A percentile compares a stretch with the other conserved stretches of the same genome.
These are phyloP conservation scores for Sanghuangporus baumii DNA, from an alignment of 1,284 basidiomycete species.

Conservation along the genomic window DNA sequence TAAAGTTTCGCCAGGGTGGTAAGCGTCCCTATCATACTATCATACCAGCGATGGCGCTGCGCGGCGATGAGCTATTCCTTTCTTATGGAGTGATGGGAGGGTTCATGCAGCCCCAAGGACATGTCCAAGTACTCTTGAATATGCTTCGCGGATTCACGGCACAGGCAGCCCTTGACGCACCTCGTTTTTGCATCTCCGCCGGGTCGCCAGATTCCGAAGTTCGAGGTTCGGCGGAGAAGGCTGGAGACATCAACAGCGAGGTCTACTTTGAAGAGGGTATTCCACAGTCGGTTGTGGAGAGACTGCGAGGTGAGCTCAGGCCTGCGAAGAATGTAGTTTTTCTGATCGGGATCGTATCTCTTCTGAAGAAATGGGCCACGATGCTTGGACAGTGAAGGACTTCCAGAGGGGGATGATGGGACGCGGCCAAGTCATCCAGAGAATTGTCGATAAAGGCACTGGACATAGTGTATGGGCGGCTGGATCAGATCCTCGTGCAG, in stretches of 20 bases:
- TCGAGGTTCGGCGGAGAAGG: conserved; percentile 36
- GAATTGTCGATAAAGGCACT: conserved; percentile 50
- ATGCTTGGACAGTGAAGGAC: conserved; percentile 58
- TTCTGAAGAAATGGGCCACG: conserved; percentile 77
- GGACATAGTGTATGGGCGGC: conserved; percentile 80
- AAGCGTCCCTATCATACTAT: conserved; percentile 96
- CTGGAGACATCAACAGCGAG: conserved; percentile 72
- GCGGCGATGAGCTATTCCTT: conserved; percentile 79
- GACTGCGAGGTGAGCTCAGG: conserved; percentile 49
- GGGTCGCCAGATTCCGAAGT: conserved; percentile 65
- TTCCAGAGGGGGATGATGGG: conserved; percentile 73
- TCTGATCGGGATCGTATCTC: not conserved
- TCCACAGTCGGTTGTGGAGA: conserved; percentile 48
- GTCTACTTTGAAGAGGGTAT: conserved; percentile 89
- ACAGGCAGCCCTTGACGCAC: conserved; percentile 86
- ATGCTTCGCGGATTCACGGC: conserved; percentile 80
- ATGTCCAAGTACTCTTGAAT: conserved; percentile 91
- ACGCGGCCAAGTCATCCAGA: conserved; percentile 91
- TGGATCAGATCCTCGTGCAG: conserved; percentile 81
- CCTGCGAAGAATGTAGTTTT: not conserved
- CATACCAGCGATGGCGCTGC: conserved; percentile 86
- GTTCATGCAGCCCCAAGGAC: conserved; percentile 91
- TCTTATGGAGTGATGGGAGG: conserved; percentile 93
- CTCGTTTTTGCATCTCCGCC: conserved; percentile 92
- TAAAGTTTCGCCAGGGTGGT: conserved; percentile 43